phyloP scores from a whole-genome alignment of 192 early-diverging fungal genomes.

The Coemansia guatemalensis region DNA sequence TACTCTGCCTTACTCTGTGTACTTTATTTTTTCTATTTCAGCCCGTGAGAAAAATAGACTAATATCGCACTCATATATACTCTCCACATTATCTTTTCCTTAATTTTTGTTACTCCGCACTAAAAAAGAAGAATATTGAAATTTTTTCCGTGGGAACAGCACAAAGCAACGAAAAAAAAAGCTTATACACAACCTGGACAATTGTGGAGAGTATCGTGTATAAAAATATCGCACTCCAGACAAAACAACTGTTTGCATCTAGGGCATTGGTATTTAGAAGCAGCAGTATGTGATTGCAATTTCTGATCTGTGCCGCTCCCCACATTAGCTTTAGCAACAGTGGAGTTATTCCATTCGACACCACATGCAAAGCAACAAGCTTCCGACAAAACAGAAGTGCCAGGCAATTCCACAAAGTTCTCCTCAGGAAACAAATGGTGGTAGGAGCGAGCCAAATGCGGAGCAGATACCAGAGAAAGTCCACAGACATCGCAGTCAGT shows the following conservation, averaged over 20 bases:
- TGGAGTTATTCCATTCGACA: constrained; percentile 16
- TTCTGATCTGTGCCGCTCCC: no score
- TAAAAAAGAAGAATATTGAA: no score
- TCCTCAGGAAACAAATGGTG: constrained; percentile 93
- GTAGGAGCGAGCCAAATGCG: constrained; percentile 88
- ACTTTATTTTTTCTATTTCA: no score
- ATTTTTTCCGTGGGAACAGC: no score
- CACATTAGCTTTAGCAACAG: not conserved
- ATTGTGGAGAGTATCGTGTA: constrained; percentile 90
- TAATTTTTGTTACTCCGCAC: no score
- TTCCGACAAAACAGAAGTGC: constrained; percentile 11
- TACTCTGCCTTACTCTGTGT: no score
- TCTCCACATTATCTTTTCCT: no score
- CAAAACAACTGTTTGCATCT: constrained; percentile 80
- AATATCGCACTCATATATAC: no score
- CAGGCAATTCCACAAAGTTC: constrained; percentile 68
- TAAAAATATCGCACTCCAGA: constrained; percentile 88
- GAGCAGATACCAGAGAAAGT: constrained; percentile 84
- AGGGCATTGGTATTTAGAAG: constrained; percentile 66
- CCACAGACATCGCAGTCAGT: constrained; percentile 91
- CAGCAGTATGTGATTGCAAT: not conserved
- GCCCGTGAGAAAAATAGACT: no score
- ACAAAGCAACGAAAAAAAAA: no score
- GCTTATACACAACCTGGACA: constrained; percentile 69
- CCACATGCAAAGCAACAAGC: constrained; percentile 51